Evolutionary conservation across 306 rosid genomes (phyloP).

Genomic region (Styphnolobium japonicum): DNA sequence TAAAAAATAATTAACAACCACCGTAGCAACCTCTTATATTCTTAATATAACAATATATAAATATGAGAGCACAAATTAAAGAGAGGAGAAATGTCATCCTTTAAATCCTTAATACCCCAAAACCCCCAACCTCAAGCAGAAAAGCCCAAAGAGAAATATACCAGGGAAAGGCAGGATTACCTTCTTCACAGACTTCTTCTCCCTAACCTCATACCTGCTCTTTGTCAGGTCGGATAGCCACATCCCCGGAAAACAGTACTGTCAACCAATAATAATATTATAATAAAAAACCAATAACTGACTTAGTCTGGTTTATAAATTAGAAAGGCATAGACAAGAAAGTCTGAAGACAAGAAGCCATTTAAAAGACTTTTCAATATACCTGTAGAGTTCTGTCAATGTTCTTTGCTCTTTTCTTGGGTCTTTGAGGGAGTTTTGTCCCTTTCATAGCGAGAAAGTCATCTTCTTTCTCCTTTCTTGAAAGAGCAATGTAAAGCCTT

Average conservation of each 20-base stretch:
- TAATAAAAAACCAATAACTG: not conserved
- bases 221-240: conserved; percentile 74
- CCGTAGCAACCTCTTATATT: no score
- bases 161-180: conserved; percentile 34
- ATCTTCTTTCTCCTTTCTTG: conserved; percentile 84
- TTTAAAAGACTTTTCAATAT: no score
- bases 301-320: not conserved
- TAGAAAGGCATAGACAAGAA: not conserved
- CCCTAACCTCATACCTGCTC: conserved; percentile 76
- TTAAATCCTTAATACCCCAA: not conserved
- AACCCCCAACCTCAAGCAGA: not conserved
- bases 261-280: conserved; percentile 15
- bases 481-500: conserved; percentile 53
- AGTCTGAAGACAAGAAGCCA: not conserved
- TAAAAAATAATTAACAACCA: no score
- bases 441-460: conserved; percentile 86
- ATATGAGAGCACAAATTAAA: no score
- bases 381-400: conserved; percentile 65
- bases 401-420: conserved; percentile 79
- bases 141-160: not conserved
- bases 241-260: conserved; percentile 81
- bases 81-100: no score
- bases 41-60: not conserved
- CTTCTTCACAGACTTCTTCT: conserved; percentile 76
- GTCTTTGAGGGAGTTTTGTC: conserved; percentile 71